Evolutionary conservation across 2,329 filamentous ascomycete species (phyloP), one percentile per base, ranked within the genome.

Genomic region (Plenodomus biglobosus): DNA sequence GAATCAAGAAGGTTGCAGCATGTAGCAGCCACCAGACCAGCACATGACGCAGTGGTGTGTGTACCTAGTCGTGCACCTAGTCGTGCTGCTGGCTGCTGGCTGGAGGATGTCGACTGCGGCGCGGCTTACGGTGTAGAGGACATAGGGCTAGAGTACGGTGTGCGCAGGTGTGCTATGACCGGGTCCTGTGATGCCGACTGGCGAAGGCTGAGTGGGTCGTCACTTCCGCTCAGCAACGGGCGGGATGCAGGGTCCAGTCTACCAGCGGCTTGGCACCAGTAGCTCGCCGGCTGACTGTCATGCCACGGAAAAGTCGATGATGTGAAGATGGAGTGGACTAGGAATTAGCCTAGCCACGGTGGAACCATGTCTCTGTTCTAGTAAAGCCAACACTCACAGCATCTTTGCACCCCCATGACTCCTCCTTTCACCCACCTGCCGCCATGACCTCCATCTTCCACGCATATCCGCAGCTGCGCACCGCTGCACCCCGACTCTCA

Each of bases 361-460:
- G 17, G n/a, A n/a, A n/a, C n/a, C n/a, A n/a, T n/a, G n/a, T n/a
- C n/a, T n/a, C n/a, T n/a, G n/a, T n/a, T n/a, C n/a, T n/a, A n/a
- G n/a, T n/a, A n/a, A n/a, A n/a, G n/a, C n/a, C n/a, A n/a, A n/a
- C n/a, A n/a, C n/a, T n/a, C n/a, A n/a, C n/a, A n/a, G n/a, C n/a
- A n/a, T n/a, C n/a, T n/a, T n/a, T n/a, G n/a, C n/a, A n/a, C n/a
- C n/a, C 43, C 11, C 40, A 47, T 44, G 20, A 27, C 41, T 40
- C 34, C 35, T 18, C 35, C 39, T 42, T 20, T 36, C 34, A 18
- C 34, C 34, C 34, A n/a, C 34, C 27, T 43, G 48, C 48, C 45
- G 49, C 44, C 36, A 73, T 73, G 71, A 65, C 64, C 19, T 65
- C 64, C 36, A 53, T 73, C 20, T 73, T 70, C 59, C 63, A 68